phyloP scores from a whole-genome alignment of 208 protist species.

The Leishmania amazonensis region DNA sequence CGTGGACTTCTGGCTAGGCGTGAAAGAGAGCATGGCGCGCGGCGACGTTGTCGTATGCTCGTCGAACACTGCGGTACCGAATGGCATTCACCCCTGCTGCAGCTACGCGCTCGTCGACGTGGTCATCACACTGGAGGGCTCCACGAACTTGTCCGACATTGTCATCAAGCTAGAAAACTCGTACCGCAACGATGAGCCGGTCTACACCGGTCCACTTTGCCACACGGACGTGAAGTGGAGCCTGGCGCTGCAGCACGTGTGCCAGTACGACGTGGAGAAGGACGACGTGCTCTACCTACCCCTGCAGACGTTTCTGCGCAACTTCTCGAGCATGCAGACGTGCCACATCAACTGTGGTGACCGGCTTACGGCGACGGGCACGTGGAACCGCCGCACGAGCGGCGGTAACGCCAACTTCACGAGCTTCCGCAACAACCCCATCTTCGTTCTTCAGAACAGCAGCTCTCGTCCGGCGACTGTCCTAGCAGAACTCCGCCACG shows the following conservation, averaged over 20 bases:
- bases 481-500: conserved; percentile 79
- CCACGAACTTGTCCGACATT: conserved; percentile 53
- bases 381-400: conserved; percentile 61
- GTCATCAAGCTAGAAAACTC: conserved; percentile 78
- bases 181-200: conserved; percentile 45
- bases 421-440: conserved; percentile 87
- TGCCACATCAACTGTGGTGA: conserved; percentile 90
- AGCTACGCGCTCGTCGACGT: conserved; percentile 78
- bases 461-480: conserved; percentile 63
- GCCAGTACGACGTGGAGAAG: conserved; percentile 46
- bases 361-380: conserved; percentile 58
- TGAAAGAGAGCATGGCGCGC: conserved; percentile 56
- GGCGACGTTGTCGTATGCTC: conserved; percentile 83
- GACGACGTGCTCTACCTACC: conserved; percentile 72
- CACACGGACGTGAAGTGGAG: conserved; percentile 64
- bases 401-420: conserved; percentile 86
- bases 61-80: conserved; percentile 49
- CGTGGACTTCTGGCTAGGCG: conserved; percentile 69
- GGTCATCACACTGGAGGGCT: conserved; percentile 57
- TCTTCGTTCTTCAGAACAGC: conserved; percentile 88
- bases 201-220: conserved; percentile 69
- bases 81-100: conserved; percentile 84
- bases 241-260: conserved; percentile 59
- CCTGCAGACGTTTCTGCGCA: conserved; percentile 74
- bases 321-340: conserved; percentile 80